Percentiles rank a stretch among this genome's conserved stretches.
phyloP scores from a whole-genome alignment of 495 filamentous ascomycete species.

The Coniosporium apollinis region DNA sequence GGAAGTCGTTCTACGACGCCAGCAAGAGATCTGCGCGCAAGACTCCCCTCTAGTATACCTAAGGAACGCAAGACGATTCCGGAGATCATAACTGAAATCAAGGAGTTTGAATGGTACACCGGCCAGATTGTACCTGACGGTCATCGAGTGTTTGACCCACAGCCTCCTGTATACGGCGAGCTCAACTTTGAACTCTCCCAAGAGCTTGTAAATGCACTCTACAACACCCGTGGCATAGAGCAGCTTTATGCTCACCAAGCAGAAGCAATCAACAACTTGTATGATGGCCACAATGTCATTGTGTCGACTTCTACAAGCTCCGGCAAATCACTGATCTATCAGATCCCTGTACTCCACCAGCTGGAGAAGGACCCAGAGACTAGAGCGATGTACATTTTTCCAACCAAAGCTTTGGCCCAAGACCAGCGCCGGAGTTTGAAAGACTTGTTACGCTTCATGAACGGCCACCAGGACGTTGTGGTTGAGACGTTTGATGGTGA shows the following conservation, averaged over 20 bases:
- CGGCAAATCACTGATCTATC: constrained; percentile 93
- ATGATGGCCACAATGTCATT: constrained; percentile 74
- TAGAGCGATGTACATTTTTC: constrained; percentile 94
- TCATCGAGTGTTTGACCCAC: constrained; percentile 81
- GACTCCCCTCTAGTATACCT: constrained; percentile 54
- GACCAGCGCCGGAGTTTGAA: constrained; percentile 83
- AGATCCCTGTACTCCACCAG: constrained; percentile 79
- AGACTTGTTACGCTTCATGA: constrained; percentile 67
- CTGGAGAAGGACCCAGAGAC: constrained; percentile 62
- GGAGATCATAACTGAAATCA: constrained; percentile 75
- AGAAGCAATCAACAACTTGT: constrained; percentile 81
- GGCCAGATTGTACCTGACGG: constrained; percentile 90
- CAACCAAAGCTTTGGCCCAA: constrained; percentile 92
- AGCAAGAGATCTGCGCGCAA: constrained; percentile 14
- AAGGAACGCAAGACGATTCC: constrained; percentile 65
- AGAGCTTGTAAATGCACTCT: constrained; percentile 81
- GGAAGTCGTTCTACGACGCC: constrained; percentile 36
- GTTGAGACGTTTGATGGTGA: constrained; percentile 96
- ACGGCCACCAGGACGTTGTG: constrained; percentile 50
- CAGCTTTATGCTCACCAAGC: constrained; percentile 88
- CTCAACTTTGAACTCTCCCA: constrained; percentile 78
- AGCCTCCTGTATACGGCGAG: constrained; percentile 67
- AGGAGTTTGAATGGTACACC: constrained; percentile 68
- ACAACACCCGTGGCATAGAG: constrained; percentile 73
- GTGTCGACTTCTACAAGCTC: constrained; percentile 91